These are phyloP conservation scores for Lomentospora prolificans DNA, from an alignment of 2,329 filamentous ascomycete genomes.

Conservation along the genomic window DNA sequence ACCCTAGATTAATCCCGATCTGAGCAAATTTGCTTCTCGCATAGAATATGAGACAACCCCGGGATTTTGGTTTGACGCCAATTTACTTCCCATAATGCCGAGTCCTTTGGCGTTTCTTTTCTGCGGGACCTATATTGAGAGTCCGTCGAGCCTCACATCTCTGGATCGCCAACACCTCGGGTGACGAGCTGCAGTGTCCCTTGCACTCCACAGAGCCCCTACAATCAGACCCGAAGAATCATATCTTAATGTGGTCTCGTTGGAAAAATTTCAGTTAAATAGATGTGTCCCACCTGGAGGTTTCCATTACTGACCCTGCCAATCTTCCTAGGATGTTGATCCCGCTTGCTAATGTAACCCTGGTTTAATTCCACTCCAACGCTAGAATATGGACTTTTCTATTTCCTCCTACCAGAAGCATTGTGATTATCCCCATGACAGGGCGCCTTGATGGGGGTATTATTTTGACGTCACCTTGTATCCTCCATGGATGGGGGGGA, in stretches of 20 bases:
- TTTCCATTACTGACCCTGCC: not conserved
- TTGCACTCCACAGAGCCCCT: too few species aligned
- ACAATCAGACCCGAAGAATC: too few species aligned
- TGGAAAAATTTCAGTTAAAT: too few species aligned
- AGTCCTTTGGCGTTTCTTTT: not conserved
- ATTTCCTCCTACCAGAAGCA: conserved; percentile 5
- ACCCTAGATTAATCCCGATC: not conserved
- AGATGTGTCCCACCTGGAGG: too few species aligned
- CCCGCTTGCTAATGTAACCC: not conserved
- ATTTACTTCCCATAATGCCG: not conserved
- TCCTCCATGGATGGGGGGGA: not conserved
- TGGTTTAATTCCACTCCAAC: not conserved
- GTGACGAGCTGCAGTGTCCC: too few species aligned
- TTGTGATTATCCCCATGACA: not conserved
- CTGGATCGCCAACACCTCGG: not conserved
- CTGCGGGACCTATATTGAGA: not conserved
- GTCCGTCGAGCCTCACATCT: not conserved
- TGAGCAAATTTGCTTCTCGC: not conserved
- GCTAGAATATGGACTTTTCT: not conserved
- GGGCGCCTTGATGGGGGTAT: not conserved
- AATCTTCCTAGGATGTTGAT: not conserved
- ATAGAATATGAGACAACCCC: not conserved
- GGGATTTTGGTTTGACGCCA: not conserved
- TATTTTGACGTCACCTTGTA: not conserved
- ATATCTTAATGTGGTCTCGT: too few species aligned